Percentiles rank a stretch among this genome's conserved stretches.
Evolutionary conservation across 2,329 filamentous ascomycete species (phyloP).

Genomic region (Arthrinium phaeospermum): DNA sequence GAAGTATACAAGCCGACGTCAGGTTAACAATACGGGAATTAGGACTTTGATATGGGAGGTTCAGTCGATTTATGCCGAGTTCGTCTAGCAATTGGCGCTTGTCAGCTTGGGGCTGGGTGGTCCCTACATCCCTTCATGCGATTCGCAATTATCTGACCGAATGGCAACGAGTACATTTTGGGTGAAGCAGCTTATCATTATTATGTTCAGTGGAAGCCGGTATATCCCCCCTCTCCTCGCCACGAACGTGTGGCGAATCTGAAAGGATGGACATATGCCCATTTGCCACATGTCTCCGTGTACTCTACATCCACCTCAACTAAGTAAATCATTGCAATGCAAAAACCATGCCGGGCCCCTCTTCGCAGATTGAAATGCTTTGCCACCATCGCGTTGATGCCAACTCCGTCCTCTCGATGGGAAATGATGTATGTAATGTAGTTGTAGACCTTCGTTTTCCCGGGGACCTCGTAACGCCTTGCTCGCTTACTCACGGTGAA

Average conservation of each 20-base stretch:
- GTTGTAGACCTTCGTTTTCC: neutral
- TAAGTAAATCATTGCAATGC: constrained; percentile 6
- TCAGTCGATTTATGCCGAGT: neutral
- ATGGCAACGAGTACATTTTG: neutral
- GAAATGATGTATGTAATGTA: neutral
- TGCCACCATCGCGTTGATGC: neutral
- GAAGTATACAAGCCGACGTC: neutral
- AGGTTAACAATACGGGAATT: neutral
- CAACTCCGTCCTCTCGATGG: neutral
- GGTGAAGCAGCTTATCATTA: neutral
- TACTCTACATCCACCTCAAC: neutral
- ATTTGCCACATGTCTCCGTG: neutral
- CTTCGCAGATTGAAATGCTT: neutral
- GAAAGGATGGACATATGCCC: neutral
- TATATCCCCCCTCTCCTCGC: neutral
- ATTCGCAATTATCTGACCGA: neutral
- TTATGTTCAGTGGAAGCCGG: neutral
- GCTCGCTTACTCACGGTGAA: neutral
- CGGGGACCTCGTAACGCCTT: constrained; percentile 17
- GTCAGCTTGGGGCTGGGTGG: neutral
- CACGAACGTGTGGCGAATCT: neutral
- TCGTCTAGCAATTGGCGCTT: neutral
- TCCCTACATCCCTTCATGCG: neutral
- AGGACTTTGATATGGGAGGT: neutral
- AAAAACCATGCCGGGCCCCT: neutral